These are phyloP conservation scores for Sphaerulina musiva DNA, from an alignment of 2,329 filamentous ascomycete genomes.

Conservation along the genomic window DNA sequence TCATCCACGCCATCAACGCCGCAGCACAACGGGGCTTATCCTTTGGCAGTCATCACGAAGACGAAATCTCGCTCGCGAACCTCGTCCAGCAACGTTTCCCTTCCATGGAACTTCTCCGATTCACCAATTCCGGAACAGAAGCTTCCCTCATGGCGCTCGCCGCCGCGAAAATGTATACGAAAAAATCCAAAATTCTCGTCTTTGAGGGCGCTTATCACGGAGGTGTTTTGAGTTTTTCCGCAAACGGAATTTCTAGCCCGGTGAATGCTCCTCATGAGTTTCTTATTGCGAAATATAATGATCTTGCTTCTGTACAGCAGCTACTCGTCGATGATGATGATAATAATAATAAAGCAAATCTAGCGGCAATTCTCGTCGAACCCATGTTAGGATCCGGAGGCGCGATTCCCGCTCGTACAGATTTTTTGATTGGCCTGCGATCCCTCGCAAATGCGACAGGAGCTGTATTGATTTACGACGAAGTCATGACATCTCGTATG, in stretches of 20 bases:
- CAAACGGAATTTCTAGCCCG: slow-evolving; percentile 10
- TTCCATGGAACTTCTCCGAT: slow-evolving; percentile 50
- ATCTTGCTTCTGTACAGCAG: slow-evolving; percentile 44
- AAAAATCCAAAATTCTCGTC: slow-evolving; percentile 43
- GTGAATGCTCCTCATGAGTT: slow-evolving; percentile 47
- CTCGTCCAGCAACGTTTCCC: slow-evolving; percentile 51
- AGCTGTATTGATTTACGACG: slow-evolving; percentile 61
- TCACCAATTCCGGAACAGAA: slow-evolving; percentile 62
- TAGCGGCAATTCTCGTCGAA: slow-evolving; percentile 62
- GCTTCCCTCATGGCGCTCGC: slow-evolving; percentile 56
- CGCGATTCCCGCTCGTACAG: slow-evolving; percentile 45
- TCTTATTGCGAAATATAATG: slow-evolving; percentile 57
- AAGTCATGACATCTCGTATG: slow-evolving; percentile 63
- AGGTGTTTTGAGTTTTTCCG: slow-evolving; percentile 45
- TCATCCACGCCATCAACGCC: slow-evolving; percentile 46
- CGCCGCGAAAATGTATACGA: slow-evolving; percentile 46
- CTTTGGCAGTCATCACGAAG: slow-evolving; percentile 48
- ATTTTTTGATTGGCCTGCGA: slow-evolving; percentile 51
- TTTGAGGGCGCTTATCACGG: slow-evolving; percentile 52
- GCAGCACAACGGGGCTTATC: slow-evolving; percentile 47
- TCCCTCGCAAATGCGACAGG: slow-evolving; percentile 44
- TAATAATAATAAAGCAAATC: slow-evolving; percentile 30
- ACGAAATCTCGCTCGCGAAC: slow-evolving; percentile 49
- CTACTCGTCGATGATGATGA: slow-evolving; percentile 30
- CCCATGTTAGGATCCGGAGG: slow-evolving; percentile 60